Evolutionary conservation across 176 grass and related monocot genomes (phyloP).

Genomic region (Triticum dicoccoides): DNA sequence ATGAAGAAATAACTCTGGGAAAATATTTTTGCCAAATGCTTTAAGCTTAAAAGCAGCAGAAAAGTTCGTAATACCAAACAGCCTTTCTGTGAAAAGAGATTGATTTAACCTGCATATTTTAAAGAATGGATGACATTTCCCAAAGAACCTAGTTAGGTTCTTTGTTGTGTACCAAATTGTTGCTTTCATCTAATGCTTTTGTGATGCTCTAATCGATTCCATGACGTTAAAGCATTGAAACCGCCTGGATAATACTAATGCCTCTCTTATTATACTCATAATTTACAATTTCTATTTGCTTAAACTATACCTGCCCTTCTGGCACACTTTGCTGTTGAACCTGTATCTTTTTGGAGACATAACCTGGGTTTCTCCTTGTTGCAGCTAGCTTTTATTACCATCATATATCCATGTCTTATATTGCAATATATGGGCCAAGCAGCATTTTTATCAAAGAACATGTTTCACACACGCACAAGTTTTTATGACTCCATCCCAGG

Average conservation of each 20-base stretch:
- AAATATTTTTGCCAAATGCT: background rate
- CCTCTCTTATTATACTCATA: background rate
- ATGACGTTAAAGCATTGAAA: background rate
- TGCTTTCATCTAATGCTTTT: constrained; percentile 3
- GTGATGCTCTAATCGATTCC: background rate
- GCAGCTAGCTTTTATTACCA: constrained; percentile 75
- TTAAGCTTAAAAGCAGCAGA: background rate
- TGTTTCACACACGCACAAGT: constrained; percentile 40
- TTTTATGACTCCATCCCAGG: constrained; percentile 95
- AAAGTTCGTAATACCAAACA: constrained; percentile 9
- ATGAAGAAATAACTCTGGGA: background rate
- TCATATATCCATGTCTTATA: constrained; percentile 89
- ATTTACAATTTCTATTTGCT: background rate
- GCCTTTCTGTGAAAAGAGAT: background rate
- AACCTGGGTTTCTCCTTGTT: constrained; percentile 29
- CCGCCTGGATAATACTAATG: constrained; percentile 13
- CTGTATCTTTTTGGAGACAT: constrained; percentile 9
- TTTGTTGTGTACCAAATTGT: constrained; percentile 12
- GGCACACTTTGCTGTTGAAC: constrained; percentile 2
- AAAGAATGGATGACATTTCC: background rate
- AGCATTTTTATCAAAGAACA: constrained; percentile 91
- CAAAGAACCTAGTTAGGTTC: background rate
- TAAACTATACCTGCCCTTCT: constrained; percentile 1
- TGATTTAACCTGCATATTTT: constrained; percentile 16
- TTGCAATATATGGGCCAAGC: constrained; percentile 99